Evolutionary conservation across 2,329 filamentous ascomycete species (phyloP).

Genomic region (Cordyceps tenuipes): DNA sequence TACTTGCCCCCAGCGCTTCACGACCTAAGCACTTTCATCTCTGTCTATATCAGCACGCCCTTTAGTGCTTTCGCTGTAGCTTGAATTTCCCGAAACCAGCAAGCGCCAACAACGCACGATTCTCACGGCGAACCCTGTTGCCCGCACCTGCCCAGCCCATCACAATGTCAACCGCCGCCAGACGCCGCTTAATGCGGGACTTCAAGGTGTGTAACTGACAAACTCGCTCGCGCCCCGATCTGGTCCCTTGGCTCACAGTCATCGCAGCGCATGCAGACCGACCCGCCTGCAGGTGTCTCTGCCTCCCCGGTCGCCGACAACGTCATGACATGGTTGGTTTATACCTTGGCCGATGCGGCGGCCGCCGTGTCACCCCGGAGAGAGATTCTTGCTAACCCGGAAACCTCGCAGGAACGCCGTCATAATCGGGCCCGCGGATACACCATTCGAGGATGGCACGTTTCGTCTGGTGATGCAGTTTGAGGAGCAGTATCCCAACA

Average conservation of each 20-base stretch:
- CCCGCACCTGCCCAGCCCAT: conserved; percentile 6
- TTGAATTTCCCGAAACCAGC: not conserved
- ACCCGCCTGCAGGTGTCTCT: conserved; percentile 92
- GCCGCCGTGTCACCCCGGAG: not conserved
- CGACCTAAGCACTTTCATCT: not conserved
- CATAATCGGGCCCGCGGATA: conserved; percentile 94
- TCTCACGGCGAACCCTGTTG: conserved; percentile 1
- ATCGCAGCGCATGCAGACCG: conserved; percentile 90
- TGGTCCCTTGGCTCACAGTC: conserved; percentile 14
- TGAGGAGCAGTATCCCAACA: conserved; percentile 97
- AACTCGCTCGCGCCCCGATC: conserved; percentile 10
- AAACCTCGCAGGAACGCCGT: conserved; percentile 73
- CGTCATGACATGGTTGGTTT: conserved; percentile 83
- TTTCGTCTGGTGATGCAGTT: conserved; percentile 98
- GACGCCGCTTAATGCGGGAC: conserved; percentile 95
- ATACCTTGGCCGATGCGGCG: not conserved
- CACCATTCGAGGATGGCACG: conserved; percentile 95
- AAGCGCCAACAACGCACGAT: not conserved
- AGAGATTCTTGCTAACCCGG: not conserved
- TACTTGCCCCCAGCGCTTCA: not conserved
- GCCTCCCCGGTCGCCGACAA: conserved; percentile 94
- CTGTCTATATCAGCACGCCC: not conserved
- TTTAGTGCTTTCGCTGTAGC: not conserved
- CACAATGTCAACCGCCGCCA: conserved; percentile 77
- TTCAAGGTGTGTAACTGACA: conserved; percentile 68